A percentile compares a stretch with the other conserved stretches of the same genome.
These are phyloP conservation scores for Fagopyrum homotropicum DNA, from an alignment of 148 eudicot species.

Conservation along the genomic window DNA sequence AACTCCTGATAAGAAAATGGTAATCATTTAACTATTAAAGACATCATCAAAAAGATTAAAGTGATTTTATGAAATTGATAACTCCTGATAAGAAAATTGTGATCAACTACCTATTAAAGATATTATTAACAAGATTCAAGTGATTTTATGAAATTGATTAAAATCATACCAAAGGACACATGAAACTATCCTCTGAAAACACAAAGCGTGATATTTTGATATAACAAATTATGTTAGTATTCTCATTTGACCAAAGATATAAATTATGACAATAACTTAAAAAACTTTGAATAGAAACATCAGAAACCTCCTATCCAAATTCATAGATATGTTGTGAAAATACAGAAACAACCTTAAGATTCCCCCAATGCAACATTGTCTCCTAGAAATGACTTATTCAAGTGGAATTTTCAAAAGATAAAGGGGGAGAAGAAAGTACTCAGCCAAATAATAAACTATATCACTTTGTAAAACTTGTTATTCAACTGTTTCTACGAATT, in stretches of 20 bases:
- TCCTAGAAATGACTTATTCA: too few species aligned
- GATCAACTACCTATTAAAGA: too few species aligned
- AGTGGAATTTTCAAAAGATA: too few species aligned
- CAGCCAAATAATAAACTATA: too few species aligned
- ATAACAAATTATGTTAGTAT: not conserved
- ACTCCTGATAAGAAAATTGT: not conserved
- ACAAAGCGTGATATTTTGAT: not conserved
- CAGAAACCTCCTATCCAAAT: not conserved
- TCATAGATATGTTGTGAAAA: not conserved
- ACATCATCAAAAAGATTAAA: not conserved
- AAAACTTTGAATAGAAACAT: not conserved
- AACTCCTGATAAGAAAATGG: conserved; percentile 58
- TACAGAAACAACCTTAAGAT: not conserved
- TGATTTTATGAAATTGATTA: not conserved
- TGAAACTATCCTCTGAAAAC: not conserved
- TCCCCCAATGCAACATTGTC: not conserved
- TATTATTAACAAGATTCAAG: too few species aligned
- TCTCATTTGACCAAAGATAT: not conserved
- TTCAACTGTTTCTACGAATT: too few species aligned
- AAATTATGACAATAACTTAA: not conserved
- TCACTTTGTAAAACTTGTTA: too few species aligned
- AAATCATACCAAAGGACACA: not conserved
- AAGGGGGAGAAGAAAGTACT: too few species aligned
- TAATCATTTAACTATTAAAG: not conserved
- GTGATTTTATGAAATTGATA: not conserved